Evolutionary conservation across 2,329 filamentous ascomycete genomes (phyloP), one percentile per base, ranked within the genome.

Genomic region (Drechslerella dactyloides): DNA sequence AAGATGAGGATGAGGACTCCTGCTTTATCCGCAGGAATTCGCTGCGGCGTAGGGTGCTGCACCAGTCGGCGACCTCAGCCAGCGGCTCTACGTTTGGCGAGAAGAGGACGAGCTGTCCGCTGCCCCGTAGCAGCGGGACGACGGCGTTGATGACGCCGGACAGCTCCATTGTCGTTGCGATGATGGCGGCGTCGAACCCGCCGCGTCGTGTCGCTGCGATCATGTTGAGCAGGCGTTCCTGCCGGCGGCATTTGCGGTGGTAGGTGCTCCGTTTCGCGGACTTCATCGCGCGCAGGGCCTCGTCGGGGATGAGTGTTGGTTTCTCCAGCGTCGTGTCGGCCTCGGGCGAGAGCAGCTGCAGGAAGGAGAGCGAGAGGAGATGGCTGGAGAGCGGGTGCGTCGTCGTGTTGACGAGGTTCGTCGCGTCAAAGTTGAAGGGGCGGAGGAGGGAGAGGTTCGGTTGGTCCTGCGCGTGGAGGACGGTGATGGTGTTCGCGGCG

Each of bases 361-460:
- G 85, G 93, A 93, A 99, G 27, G 91, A 93, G 30, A 97, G 83
- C 3, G 89, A 86, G 76, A 93, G 89, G 57, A 99, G 86, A 78
- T 94, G 89, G 15, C 85, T 88, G 79, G 89, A 85, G 10, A 99
- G 86, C 0, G 94, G 93, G 78, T 97, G 94, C 0, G 82, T 79
- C 23, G 86, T 46, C 83, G 79, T 51, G 76, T 83, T 85, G 74
- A 84, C 84, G 48, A 88, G 86, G 73, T 86, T 86, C 68, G 85
- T 85, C 75, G 84, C 82, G 80, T 96, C 91, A 81, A 88, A 97
- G 79, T 87, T 87, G 81, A 96, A 97, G 82, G 96, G 96, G 78
- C 90, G 90, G 19, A 99, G 85, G 54, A 94, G 85, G 17, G 88
- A 88, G 68, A 97, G 86, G 78, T 97, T 97, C 1, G 92, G 90